Evolutionary conservation across 257 asterid species (phyloP), one percentile per base, ranked within the genome.

Genomic region (Linderniella brevidens): DNA sequence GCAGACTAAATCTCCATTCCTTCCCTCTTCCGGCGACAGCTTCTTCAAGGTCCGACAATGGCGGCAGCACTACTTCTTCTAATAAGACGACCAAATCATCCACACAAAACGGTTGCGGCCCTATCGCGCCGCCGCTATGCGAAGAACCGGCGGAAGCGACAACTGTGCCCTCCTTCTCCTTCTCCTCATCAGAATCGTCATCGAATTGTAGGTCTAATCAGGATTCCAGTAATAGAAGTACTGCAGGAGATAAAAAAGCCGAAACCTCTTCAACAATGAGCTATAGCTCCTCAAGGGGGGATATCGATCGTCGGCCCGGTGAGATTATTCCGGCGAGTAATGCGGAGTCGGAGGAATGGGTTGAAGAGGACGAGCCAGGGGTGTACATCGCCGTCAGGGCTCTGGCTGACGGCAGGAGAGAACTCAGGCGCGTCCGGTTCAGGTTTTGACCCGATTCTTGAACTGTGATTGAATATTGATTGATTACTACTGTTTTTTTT

Each of bases 321-420:
- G 84, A 75, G 56, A 54, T n/a, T n/a, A n/a, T 75, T 51, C 69
- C 84, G 19, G 64, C 66, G 54, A 75, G 80, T 64, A 71, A 71
- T 58, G 79, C 68, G 53, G 84, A 75, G 48, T 40, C 72, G 15
- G 84, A 72, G 38, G 84, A 75, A 59, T 75, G 84, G 84, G 77
- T 75, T 17, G 80, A 75, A 53, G 77, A 75, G 48, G 84, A 75
- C 20, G 80, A 71, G 48, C 67, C 80, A 9, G 84, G 84, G 9
- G 84, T 75, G 38, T 72, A 75, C 52, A 68, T 75, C 52, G 71
- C 84, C 14, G 61, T 75, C 55, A 61, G 67, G 58, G 80, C 75
- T 19, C 55, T 65, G 50, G 58, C 84, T 29, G 69, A 68, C 19
- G 84, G 84, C 11, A 66, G 64, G 60, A 58, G 75, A 60, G 80